Conservation (phyloP, 2,329 filamentous ascomycete genomes). For the Phialophora verrucosa region DNA sequence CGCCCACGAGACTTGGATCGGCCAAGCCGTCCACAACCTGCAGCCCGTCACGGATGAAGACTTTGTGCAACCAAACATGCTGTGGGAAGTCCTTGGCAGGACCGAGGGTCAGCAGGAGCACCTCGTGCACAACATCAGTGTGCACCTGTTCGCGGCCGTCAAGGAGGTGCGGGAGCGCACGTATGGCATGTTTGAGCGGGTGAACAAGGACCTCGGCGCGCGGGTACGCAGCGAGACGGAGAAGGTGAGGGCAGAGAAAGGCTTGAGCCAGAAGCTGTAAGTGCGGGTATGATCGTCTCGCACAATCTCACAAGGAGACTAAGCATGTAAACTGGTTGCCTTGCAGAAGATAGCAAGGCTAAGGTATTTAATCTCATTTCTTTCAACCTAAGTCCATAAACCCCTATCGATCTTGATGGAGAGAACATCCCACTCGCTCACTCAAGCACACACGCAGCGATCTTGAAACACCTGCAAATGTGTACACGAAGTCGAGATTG, state of each 20-base stretch:
- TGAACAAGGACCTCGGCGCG: slow-evolving; percentile 20
- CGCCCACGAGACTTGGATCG: slow-evolving; percentile 51
- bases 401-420: too few species aligned
- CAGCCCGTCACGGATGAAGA: slow-evolving; percentile 52
- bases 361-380: too few species aligned
- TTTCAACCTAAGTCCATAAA: too few species aligned
- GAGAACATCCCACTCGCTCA: too few species aligned
- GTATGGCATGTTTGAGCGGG: slow-evolving; percentile 50
- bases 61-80: slow-evolving; percentile 50
- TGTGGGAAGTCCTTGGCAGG: slow-evolving; percentile 51
- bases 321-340: too few species aligned
- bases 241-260: slow-evolving; percentile 19
- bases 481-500: too few species aligned
- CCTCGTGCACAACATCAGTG: slow-evolving; percentile 65
- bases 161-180: slow-evolving; percentile 64
- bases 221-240: slow-evolving; percentile 26
- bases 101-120: slow-evolving; percentile 65
- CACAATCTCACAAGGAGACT: too few species aligned
- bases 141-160: slow-evolving; percentile 54
- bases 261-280: slow-evolving; percentile 13
- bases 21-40: slow-evolving; percentile 48
- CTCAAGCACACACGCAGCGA: too few species aligned
- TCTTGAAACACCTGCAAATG: neutral
- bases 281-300: neutral
- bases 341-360: too few species aligned